Evolutionary conservation across 2,329 filamentous ascomycete genomes (phyloP), one percentile per base, ranked within the genome.

Genomic region (Clonostachys byssicola): DNA sequence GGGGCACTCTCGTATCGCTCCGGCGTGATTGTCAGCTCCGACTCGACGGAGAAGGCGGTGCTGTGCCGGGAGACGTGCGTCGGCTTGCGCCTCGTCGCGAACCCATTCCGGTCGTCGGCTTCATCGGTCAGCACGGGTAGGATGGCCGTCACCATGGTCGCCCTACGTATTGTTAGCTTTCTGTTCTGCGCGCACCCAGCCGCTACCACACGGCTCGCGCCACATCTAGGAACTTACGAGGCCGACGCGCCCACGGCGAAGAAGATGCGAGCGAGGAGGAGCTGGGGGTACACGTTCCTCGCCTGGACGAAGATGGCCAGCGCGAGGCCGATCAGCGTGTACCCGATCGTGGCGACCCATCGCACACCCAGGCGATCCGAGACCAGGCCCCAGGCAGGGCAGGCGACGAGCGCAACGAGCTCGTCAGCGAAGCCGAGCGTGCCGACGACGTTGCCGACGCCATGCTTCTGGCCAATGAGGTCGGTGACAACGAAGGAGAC

Each of bases 111-210:
- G 2, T 57, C 53, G 38, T 60, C 60, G 38, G 60, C 68, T 34
- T 81, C 78, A 52, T 78, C 77, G 6, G 81, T 84, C 54, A 86
- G 67, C 12, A 79, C 85, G 2, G 94, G 94, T 20, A 99, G 75
- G 42, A 95, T 90, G 5, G 94, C 94, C 9, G 94, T 97, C 17
- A 99, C 94, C 94, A 99, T 99, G 2, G 94, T 97, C 13, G 91
- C 80, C 6, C 79, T 83, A n/a, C 5, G 3, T n/a, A 8, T n/a
- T 8, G 3, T 39, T 39, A 39, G 12, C 36, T 39, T n/a, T 18
- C 17, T 39, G 7, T 4, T 39, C 4, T 47, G n/a, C n/a, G 23
- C 16, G 17, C 12, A 39, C 36, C 36, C 36, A n/a, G 36, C 17
- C 36, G 36, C 36, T 7, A 39, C 4, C 36, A n/a, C 36, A n/a